Base-by-base conservation (phyloP, 1,284 basidiomycete species). In the Puccinia horiana region DNA sequence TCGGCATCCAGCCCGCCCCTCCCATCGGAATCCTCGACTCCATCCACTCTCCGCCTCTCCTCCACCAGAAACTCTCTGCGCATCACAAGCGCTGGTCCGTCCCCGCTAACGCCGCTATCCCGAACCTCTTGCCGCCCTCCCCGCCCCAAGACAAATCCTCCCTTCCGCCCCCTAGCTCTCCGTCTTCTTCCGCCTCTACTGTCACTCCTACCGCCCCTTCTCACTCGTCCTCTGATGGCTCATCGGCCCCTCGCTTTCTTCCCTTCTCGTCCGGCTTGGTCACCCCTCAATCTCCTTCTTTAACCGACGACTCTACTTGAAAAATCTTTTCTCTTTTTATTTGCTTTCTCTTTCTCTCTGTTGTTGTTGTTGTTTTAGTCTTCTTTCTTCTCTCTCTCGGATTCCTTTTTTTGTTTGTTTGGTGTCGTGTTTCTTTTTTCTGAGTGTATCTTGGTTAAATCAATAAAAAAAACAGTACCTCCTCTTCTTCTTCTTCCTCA, bases 181-280 rank as follows among this genome's bases (percentile, higher is more conserved):
- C 9, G 4, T 32, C 26, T 32, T 29, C 23, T 58, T 29, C 56
- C 16, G 26, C 56, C 20, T 58, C 56, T 58, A 58, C 1, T 16
- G 29, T 5, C n/a, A 58, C 14, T 29, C n/a, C 49, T 52, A 20
- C 8, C 23, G 49, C 49, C 49, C 23, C 54, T 5, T 23, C 12
- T 26, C 23, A 56, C 14, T 26, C 54, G 3, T 26, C n/a, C 6
- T 56, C 54, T 26, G 54, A n/a, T n/a, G n/a, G n/a, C n/a, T n/a
- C n/a, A n/a, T n/a, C n/a, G n/a, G n/a, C n/a, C n/a, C n/a, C n/a
- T n/a, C n/a, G n/a, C n/a, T n/a, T n/a, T n/a, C n/a, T n/a, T n/a
- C n/a, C n/a, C n/a, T n/a, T n/a, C n/a, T n/a, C n/a, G n/a, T 76
- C 74, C 54, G 74, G 74, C 54, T 3, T 76, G 1, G 52, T 76